Evolutionary conservation across 352 stramenopile species (phyloP).

Genomic region (Discostella stelligera): DNA sequence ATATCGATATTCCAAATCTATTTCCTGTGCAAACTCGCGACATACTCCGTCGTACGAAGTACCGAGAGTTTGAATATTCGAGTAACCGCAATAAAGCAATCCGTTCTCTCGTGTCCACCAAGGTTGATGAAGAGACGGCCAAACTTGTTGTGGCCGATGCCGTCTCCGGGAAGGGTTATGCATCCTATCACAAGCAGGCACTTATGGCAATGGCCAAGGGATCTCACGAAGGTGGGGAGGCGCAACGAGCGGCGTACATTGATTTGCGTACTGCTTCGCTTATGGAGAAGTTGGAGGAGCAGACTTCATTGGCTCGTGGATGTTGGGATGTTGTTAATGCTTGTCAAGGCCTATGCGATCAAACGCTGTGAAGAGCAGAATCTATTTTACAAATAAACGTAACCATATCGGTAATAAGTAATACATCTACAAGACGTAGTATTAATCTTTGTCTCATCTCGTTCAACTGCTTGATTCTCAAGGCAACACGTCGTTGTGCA

Average conservation of each 20-base stretch:
- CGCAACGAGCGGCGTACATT: conserved; percentile 56
- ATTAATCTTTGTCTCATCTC: background rate
- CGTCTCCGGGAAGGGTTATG: conserved; percentile 47
- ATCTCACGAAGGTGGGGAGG: conserved; percentile 57
- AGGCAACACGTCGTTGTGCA: too few relatives aligned
- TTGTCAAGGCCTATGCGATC: conserved; percentile 30
- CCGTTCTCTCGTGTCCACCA: conserved; percentile 56
- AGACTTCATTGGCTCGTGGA: conserved; percentile 31
- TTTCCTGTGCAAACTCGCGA: conserved; percentile 65
- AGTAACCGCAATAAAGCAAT: conserved; percentile 64
- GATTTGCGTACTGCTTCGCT: conserved; percentile 62
- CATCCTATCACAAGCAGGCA: conserved; percentile 40
- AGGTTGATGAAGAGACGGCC: conserved; percentile 62
- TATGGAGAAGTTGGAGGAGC: conserved; percentile 59
- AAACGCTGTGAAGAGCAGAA: background rate
- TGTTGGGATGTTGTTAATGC: conserved; percentile 60
- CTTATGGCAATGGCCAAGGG: conserved; percentile 53
- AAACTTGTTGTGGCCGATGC: conserved; percentile 62
- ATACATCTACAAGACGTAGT: background rate
- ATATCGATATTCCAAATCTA: conserved; percentile 60
- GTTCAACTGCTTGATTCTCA: background rate
- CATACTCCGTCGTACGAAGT: conserved; percentile 71
- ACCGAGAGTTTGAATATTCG: conserved; percentile 76
- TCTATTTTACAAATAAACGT: too few relatives aligned
- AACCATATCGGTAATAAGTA: background rate